Evolutionary conservation across 2,329 filamentous ascomycete genomes (phyloP).

Genomic region (Cordyceps militaris): DNA sequence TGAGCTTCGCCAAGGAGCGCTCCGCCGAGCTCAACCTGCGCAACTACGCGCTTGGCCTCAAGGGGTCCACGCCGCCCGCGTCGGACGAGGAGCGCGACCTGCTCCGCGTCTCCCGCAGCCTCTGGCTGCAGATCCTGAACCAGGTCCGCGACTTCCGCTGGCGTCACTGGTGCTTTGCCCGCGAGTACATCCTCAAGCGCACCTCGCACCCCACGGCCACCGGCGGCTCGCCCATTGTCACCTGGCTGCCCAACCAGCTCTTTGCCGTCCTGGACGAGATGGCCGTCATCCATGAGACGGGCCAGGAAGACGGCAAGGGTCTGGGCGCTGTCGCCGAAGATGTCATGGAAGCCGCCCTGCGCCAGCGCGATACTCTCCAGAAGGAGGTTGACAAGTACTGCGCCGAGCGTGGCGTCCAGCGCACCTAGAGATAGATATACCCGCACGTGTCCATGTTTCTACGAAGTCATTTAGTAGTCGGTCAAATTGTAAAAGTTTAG

Average conservation of each 20-base stretch:
- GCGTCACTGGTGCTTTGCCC: conserved; percentile 79
- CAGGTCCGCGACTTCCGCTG: conserved; percentile 76
- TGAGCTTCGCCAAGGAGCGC: conserved; percentile 58
- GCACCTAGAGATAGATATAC: conserved; percentile 11
- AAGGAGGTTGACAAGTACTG: conserved; percentile 76
- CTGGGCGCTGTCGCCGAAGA: conserved; percentile 43
- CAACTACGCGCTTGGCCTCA: conserved; percentile 45
- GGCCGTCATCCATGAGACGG: conserved; percentile 47
- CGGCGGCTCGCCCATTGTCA: conserved; percentile 74
- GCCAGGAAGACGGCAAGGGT: conserved; percentile 30
- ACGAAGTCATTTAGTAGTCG: not conserved
- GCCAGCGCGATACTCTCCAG: conserved; percentile 57
- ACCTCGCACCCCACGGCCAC: conserved; percentile 72
- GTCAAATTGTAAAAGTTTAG: not conserved
- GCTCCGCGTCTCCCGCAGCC: conserved; percentile 47
- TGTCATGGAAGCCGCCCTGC: conserved; percentile 59
- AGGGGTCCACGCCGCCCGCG: conserved; percentile 12
- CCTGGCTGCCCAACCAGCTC: conserved; percentile 78
- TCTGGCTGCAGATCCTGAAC: conserved; percentile 61
- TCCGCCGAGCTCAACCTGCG: conserved; percentile 46
- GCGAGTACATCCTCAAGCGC: conserved; percentile 77
- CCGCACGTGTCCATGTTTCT: not conserved
- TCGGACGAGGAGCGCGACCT: conserved; percentile 31
- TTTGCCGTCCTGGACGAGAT: conserved; percentile 67
- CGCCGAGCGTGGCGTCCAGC: conserved; percentile 46